These are phyloP conservation scores for Gossypium anomalum DNA, from an alignment of 345 rosid species.

Conservation along the genomic window DNA sequence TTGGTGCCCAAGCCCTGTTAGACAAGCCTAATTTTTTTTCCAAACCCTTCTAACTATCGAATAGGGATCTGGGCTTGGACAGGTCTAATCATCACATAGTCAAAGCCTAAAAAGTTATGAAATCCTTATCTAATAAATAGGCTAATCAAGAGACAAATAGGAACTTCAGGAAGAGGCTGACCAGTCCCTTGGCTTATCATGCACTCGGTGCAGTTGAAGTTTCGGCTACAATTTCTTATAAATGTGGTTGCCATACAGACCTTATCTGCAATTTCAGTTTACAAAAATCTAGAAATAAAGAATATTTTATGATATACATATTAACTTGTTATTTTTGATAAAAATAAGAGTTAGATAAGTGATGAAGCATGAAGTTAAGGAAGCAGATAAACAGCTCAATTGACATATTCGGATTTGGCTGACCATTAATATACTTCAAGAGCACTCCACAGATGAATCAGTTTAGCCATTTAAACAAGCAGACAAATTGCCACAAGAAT, in stretches of 20 bases:
- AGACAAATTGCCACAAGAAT: too few relatives aligned
- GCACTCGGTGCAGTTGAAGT: neutral
- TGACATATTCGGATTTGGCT: too few relatives aligned
- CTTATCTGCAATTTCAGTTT: constrained; percentile 9
- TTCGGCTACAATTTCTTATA: constrained; percentile 13
- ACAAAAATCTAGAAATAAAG: constrained; percentile 12
- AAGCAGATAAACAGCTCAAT: too few relatives aligned
- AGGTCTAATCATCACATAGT: neutral
- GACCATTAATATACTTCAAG: too few relatives aligned
- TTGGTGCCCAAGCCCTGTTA: too few relatives aligned
- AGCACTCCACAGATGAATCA: too few relatives aligned
- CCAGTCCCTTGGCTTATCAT: neutral
- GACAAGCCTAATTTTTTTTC: too few relatives aligned
- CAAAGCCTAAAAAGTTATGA: neutral
- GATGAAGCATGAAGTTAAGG: neutral
- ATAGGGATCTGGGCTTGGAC: neutral
- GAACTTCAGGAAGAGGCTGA: neutral
- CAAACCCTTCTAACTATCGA: too few relatives aligned
- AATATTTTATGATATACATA: neutral
- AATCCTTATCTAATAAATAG: neutral
- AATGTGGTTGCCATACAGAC: constrained; percentile 11
- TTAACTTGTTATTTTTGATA: neutral
- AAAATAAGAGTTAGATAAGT: neutral
- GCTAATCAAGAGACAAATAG: neutral
- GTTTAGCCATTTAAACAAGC: too few relatives aligned